Evolutionary conservation across 169 alveolate genomes (phyloP), one percentile per base, ranked within the genome.

Genomic region (Babesia divergens): DNA sequence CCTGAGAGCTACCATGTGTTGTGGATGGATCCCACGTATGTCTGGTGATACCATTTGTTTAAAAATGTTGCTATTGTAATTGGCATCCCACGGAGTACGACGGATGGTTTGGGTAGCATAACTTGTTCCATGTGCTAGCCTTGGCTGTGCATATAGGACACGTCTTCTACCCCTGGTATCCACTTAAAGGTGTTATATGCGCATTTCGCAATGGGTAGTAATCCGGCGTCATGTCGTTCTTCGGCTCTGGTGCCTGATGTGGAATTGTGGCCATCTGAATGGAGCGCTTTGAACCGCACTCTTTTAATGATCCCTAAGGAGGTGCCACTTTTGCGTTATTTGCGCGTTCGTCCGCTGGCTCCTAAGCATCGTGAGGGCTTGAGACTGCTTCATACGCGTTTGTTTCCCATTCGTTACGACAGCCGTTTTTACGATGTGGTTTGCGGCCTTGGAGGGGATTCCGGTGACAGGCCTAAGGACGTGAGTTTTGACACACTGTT

Each of bases 331-430:
- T 35, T 54, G 29, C 69, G 59, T 26, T 29, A 59, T 16, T 43
- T 80, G 35, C 69, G 65, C 34, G 31, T 70, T 34, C 65, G 76
- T 7, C 84, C 79, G 2, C 50, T 80, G 59, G 69, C 44, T 18
- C 79, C 88, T 2, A 53, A 72, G 24, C 84, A 80, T 29, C 51
- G 64, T 5, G 66, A 31, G 18, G 88, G 80, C 20, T n/a, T 80
- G 32, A 58, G 60, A 11, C 40, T 59, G 68, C 49, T 80, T 9
- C 88, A 80, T 66, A 20, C 38, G 14, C 68, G 70, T 18, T 46
- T 80, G 38, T 80, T 80, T 40, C 88, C 88, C n/a, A 71, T 80
- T 24, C 54, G 68, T 22, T 80, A 80, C 24, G 88, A 80, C 32
- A 35, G 71, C 9, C 58, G 37, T 5, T 80, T 80, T 42, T 80